Percentiles rank a stretch among this genome's conserved stretches.
phyloP scores from a whole-genome alignment of 2,329 filamentous ascomycete genomes.

The Venturia nashicola region DNA sequence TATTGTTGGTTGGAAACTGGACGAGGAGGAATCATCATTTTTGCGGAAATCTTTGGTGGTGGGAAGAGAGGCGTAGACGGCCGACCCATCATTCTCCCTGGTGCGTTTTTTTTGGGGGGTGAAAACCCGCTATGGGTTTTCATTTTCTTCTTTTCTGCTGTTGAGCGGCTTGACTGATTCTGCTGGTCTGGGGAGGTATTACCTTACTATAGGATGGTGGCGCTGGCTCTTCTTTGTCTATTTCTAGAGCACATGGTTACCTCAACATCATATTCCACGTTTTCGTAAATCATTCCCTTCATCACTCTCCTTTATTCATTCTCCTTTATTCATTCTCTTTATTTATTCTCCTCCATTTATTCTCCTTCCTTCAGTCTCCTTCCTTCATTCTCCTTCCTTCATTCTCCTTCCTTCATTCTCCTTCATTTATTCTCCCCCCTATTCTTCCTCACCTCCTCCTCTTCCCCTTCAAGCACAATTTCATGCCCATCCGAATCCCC shows the following conservation, averaged over 20 bases:
- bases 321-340: background rate
- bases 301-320: background rate
- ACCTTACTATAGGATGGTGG: background rate
- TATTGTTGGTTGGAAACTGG: too few relatives aligned
- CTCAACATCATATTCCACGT: background rate
- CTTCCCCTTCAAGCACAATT: slow-evolving; percentile 50
- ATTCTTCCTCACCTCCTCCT: slow-evolving; percentile 31
- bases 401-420: background rate
- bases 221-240: background rate
- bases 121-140: background rate
- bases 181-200: background rate
- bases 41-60: too few relatives aligned
- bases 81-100: too few relatives aligned
- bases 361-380: too few relatives aligned
- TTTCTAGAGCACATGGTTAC: background rate
- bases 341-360: background rate
- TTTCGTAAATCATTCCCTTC: background rate
- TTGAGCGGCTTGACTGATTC: background rate
- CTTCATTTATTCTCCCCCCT: background rate
- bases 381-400: too few relatives aligned
- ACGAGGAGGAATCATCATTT: too few relatives aligned
- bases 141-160: background rate
- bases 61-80: too few relatives aligned
- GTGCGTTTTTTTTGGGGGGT: too few relatives aligned
- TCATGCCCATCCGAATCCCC: slow-evolving; percentile 53